phyloP scores from a whole-genome alignment of 108 stramenopile genomes.

The Fistulifera pelliculosa region DNA sequence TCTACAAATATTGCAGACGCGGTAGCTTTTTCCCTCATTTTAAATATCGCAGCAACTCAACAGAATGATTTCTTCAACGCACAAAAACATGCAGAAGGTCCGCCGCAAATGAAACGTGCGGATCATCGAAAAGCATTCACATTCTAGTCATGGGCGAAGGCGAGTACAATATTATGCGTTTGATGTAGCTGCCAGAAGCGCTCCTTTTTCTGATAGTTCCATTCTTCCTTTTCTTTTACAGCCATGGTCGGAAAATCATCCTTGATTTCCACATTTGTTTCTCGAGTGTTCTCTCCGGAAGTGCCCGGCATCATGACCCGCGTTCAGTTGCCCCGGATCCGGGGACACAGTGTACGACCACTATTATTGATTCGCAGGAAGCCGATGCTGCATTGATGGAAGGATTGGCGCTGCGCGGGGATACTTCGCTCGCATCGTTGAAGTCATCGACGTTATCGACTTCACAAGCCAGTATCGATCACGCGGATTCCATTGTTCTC shows the following conservation, averaged over 20 bases:
- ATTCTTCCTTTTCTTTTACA: slow-evolving; percentile 18
- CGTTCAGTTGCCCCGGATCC: slow-evolving; percentile 73
- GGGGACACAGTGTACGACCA: slow-evolving; percentile 45
- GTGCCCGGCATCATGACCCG: slow-evolving; percentile 74
- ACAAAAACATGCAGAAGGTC: no score
- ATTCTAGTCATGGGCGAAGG: slow-evolving; percentile 75
- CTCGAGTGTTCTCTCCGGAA: slow-evolving; percentile 68
- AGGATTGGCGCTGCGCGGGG: slow-evolving; percentile 28
- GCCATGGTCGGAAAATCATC: slow-evolving; percentile 83
- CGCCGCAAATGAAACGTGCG: slow-evolving; percentile 4
- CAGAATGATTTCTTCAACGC: no score
- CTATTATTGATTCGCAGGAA: slow-evolving; percentile 75
- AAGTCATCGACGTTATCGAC: neutral
- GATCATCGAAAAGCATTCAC: slow-evolving; percentile 33
- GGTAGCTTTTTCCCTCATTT: no score
- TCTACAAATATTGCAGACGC: no score
- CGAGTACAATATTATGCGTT: slow-evolving; percentile 19
- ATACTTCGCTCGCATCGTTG: neutral
- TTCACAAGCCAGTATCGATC: slow-evolving; percentile 23
- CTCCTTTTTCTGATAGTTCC: neutral
- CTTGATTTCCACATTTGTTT: slow-evolving; percentile 76
- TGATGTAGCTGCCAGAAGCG: no score
- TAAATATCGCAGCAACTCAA: no score
- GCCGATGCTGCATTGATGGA: slow-evolving; percentile 54
- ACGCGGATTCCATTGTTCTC: slow-evolving; percentile 63